Evolutionary conservation across 495 filamentous ascomycete species (phyloP), one percentile per base, ranked within the genome.

Genomic region (Penicillium canariense): DNA sequence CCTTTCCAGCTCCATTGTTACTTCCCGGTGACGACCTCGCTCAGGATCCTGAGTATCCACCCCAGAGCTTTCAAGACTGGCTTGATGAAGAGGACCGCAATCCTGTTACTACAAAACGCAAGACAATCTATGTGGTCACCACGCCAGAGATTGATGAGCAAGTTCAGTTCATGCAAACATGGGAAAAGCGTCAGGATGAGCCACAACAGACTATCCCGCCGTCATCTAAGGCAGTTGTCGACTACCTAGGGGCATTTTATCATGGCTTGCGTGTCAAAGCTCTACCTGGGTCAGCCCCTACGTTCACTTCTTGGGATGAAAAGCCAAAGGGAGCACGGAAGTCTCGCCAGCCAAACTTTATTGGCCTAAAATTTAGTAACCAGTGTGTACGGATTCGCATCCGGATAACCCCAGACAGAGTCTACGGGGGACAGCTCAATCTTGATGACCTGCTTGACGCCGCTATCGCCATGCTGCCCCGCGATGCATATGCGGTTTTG

Each of bases 381-480:
- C 61, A 69, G 22, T 63, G 62, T 36, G 75, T 80, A 18, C 77
- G 83, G 12, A 80, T 89, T 56, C 80, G 83, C 9, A 69, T 66
- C 7, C 81, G 85, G 1, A 57, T 70, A 5, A 73, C 71, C 2
- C 78, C 77, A 2, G 77, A 85, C 45, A 60, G 63, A 0, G 34
- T 67, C 10, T 87, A 79, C 54, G 14, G 61, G 11, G 61, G 66
- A 12, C 84, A 89, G 57, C 60, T 89, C 2, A 84, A 86, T 57
- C 72, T 89, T 2, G 69, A 83, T 57, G 84, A 89, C 60, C 68
- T 88, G 9, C 75, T 88, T 0, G 85, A 88, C 56, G 78, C 70
- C 0, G 79, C 78, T 4, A 79, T 84, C 11, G 68, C 66, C 20
- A 71, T 80, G 14, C 60, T 89, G 0, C 84, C 84, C 0, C 50